Percentiles rank a stretch among this genome's conserved stretches.
These are phyloP conservation scores for Poa annua DNA, from an alignment of 176 grass and related monocot genomes.

Conservation along the genomic window DNA sequence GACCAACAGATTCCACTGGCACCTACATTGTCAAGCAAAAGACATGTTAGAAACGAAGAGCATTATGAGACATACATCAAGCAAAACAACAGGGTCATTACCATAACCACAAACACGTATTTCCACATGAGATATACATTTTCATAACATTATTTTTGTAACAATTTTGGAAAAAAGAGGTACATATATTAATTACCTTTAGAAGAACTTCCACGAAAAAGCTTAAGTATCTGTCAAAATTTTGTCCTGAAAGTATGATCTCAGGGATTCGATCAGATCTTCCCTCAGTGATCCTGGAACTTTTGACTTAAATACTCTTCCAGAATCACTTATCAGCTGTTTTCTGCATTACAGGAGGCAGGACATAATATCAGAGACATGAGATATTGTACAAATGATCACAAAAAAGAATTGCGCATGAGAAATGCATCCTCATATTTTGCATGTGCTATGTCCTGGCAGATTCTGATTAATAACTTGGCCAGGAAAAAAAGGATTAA, in stretches of 20 bases:
- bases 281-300: conserved; percentile 63
- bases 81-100: neutral
- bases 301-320: conserved; percentile 59
- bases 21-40: conserved; percentile 43
- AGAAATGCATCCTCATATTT: conserved; percentile 16
- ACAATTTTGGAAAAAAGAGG: neutral
- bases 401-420: neutral
- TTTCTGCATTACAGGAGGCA: conserved; percentile 63
- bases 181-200: neutral
- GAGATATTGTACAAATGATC: neutral
- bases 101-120: conserved; percentile 10
- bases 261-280: conserved; percentile 58
- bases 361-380: conserved; percentile 30
- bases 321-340: conserved; percentile 62
- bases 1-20: conserved; percentile 43
- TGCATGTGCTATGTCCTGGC: neutral
- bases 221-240: conserved; percentile 45
- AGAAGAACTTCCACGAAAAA: conserved; percentile 24
- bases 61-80: conserved; percentile 20
- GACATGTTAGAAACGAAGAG: conserved; percentile 15
- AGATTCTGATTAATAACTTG: neutral
- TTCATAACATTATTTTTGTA: neutral
- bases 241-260: conserved; percentile 58
- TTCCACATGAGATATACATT: conserved; percentile 18
- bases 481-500: neutral